These are phyloP conservation scores for Alternaria gansuensis DNA, from an alignment of 2,329 filamentous ascomycete species.

Conservation along the genomic window DNA sequence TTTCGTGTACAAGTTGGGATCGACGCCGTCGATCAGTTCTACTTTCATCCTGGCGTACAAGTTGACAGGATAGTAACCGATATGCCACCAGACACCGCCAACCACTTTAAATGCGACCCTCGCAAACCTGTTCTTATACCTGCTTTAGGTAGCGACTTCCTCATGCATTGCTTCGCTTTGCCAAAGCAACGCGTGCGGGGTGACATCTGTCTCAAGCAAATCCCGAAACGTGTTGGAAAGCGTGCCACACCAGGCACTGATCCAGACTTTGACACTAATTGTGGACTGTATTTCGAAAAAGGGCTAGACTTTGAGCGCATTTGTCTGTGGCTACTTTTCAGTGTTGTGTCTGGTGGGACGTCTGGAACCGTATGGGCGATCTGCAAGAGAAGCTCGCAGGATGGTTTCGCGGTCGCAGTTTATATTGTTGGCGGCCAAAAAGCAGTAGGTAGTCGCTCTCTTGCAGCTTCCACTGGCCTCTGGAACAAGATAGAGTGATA, in stretches of 20 bases:
- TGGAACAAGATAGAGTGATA: background rate
- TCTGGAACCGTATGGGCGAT: background rate
- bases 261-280: conserved; percentile 1
- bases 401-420: conserved; percentile 5
- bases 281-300: conserved; percentile 10
- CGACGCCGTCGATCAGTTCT: background rate
- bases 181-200: background rate
- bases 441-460: background rate
- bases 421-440: background rate
- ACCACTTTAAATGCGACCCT: conserved; percentile 7
- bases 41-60: background rate
- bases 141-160: conserved; percentile 1
- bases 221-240: conserved; percentile 7
- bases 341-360: background rate
- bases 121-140: background rate
- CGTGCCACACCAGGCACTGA: background rate
- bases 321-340: background rate
- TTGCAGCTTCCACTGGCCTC: background rate
- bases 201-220: conserved; percentile 8
- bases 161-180: conserved; percentile 11
- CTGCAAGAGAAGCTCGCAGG: conserved; percentile 4
- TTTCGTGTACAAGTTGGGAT: no score
- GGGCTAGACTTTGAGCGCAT: background rate
- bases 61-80: background rate
- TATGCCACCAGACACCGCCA: background rate